phyloP scores from a whole-genome alignment of 2,329 filamentous ascomycete genomes.

The Paraphoma sp. region DNA sequence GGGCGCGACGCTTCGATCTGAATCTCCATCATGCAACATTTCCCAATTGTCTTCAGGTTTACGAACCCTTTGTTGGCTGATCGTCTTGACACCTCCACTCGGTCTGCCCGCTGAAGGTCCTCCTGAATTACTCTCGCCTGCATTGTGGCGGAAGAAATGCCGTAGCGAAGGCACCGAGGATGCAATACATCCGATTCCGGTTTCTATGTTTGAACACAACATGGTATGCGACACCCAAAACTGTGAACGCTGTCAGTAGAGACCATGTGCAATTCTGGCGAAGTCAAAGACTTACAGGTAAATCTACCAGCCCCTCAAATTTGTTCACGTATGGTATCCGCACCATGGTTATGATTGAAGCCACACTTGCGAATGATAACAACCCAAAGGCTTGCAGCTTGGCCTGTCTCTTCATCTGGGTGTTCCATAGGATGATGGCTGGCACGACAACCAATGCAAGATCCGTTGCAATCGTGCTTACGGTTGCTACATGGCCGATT shows the following conservation, averaged over 20 bases:
- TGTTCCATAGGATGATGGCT: constrained; percentile 30
- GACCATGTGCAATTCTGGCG: neutral
- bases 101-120: constrained; percentile 10
- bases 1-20: constrained; percentile 17
- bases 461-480: constrained; percentile 28
- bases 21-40: constrained; percentile 20
- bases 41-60: constrained; percentile 23
- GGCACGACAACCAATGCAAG: constrained; percentile 26
- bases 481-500: constrained; percentile 26
- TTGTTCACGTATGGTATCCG: constrained; percentile 32
- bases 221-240: constrained; percentile 31
- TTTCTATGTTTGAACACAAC: constrained; percentile 33
- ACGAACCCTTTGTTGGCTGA: constrained; percentile 14
- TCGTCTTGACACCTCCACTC: constrained; percentile 9
- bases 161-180: constrained; percentile 26
- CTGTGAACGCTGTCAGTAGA: constrained; percentile 2
- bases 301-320: constrained; percentile 16
- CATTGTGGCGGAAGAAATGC: constrained; percentile 18
- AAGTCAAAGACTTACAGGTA: constrained; percentile 18
- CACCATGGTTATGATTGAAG: constrained; percentile 23
- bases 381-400: constrained; percentile 29
- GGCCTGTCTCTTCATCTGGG: constrained; percentile 27
- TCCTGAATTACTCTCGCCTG: constrained; percentile 14
- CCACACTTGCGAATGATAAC: constrained; percentile 26
- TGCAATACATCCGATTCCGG: constrained; percentile 28